These are phyloP conservation scores for Aureobasidium sp. DNA, from an alignment of 2,329 filamentous ascomycete genomes.

Conservation along the genomic window DNA sequence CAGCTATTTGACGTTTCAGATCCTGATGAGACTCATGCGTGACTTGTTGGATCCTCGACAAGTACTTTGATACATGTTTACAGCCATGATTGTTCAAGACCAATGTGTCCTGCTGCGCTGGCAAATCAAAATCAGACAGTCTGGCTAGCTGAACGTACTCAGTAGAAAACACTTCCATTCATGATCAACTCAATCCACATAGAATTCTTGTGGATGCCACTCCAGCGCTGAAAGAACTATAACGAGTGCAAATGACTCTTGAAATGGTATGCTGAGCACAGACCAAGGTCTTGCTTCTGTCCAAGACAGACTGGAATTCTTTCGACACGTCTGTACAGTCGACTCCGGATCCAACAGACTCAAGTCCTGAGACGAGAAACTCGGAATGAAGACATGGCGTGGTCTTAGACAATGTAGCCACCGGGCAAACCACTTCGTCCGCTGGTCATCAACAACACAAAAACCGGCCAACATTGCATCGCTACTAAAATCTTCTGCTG, in stretches of 20 bases:
- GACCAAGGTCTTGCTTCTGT: constrained; percentile 9
- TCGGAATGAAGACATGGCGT: constrained; percentile 12
- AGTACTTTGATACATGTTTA: background rate
- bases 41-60: background rate
- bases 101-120: background rate
- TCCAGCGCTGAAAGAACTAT: too few relatives aligned
- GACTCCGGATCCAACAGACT: background rate
- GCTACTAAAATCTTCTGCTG: background rate
- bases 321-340: background rate
- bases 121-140: background rate
- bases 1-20: background rate
- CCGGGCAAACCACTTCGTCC: background rate
- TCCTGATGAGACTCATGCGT: background rate
- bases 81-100: background rate
- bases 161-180: background rate
- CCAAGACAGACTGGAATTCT: background rate
- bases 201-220: too few relatives aligned
- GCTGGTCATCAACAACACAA: background rate
- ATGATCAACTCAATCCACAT: background rate
- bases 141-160: background rate
- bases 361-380: background rate
- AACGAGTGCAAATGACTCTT: background rate
- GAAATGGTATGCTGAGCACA: constrained; percentile 9
- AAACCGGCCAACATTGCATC: constrained; percentile 10
- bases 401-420: background rate